phyloP scores from a whole-genome alignment of 2,329 filamentous ascomycete genomes.

The Aspergillus neoniger region DNA sequence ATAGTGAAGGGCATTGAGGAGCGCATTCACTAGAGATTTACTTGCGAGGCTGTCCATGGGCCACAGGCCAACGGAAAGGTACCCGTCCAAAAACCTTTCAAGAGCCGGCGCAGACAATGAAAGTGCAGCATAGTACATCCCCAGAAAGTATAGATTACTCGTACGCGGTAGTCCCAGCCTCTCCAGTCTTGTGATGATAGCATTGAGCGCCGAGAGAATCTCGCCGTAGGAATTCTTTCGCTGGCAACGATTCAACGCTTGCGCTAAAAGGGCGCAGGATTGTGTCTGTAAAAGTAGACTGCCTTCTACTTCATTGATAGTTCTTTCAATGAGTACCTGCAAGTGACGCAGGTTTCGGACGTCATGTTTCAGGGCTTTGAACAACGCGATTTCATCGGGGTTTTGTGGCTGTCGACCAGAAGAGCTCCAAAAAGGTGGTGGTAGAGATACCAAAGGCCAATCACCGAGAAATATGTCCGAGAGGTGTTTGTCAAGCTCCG shows the following conservation, averaged over 20 bases:
- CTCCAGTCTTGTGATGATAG: slow-evolving; percentile 31
- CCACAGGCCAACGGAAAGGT: slow-evolving; percentile 7
- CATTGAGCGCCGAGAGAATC: slow-evolving; percentile 34
- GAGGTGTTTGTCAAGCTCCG: slow-evolving; percentile 19
- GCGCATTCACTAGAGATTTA: slow-evolving; percentile 25
- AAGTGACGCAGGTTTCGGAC: slow-evolving; percentile 20
- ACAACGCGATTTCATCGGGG: background rate
- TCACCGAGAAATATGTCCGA: slow-evolving; percentile 23
- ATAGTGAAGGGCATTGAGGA: slow-evolving; percentile 24
- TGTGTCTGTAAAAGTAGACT: slow-evolving; percentile 12
- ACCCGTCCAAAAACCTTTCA: slow-evolving; percentile 27
- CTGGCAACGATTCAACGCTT: slow-evolving; percentile 28
- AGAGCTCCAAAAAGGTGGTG: slow-evolving; percentile 25
- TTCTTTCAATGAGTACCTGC: slow-evolving; percentile 28
- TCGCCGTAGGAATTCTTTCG: slow-evolving; percentile 31
- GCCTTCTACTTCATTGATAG: slow-evolving; percentile 18
- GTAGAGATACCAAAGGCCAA: slow-evolving; percentile 25
- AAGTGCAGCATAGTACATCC: slow-evolving; percentile 36
- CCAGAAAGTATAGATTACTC: slow-evolving; percentile 22
- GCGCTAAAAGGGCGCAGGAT: slow-evolving; percentile 15
- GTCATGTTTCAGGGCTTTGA: slow-evolving; percentile 3
- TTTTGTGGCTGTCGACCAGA: slow-evolving; percentile 15
- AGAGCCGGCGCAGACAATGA: slow-evolving; percentile 33
- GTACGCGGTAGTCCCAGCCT: slow-evolving; percentile 19
- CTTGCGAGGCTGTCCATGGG: slow-evolving; percentile 13